Evolutionary conservation across 176 grass and related monocot genomes (phyloP).

Genomic region (Leersia perrieri): DNA sequence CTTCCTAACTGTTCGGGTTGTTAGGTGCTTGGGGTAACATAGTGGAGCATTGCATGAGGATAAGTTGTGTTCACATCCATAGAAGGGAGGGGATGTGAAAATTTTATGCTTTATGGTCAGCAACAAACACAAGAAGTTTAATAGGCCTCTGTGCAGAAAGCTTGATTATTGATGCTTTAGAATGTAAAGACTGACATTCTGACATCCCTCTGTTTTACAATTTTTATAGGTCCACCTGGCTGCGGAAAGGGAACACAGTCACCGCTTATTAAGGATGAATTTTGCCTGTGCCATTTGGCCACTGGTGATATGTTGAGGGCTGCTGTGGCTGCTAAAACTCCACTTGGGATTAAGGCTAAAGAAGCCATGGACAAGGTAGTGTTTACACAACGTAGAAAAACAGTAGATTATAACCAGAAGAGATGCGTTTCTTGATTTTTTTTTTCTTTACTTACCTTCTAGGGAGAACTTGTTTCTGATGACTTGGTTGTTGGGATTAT

Average conservation of each 20-base stretch:
- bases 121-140: not conserved
- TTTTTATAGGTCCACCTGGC: constrained; percentile 79
- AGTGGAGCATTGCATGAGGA: not conserved
- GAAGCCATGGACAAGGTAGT: constrained; percentile 87
- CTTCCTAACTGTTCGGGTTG: not conserved
- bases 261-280: constrained; percentile 89
- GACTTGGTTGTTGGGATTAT: constrained; percentile 96
- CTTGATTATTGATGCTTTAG: not conserved
- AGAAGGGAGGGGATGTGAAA: not conserved
- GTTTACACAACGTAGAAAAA: constrained; percentile 1
- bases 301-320: constrained; percentile 98
- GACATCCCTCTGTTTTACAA: not conserved
- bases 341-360: constrained; percentile 92
- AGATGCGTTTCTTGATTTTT: constrained; percentile 6
- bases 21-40: not conserved
- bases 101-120: not conserved
- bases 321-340: constrained; percentile 88
- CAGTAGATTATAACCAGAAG: constrained; percentile 1
- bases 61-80: not conserved
- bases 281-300: constrained; percentile 93
- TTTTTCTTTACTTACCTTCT: constrained; percentile 31
- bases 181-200: not conserved
- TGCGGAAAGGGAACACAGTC: constrained; percentile 97
- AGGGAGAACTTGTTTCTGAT: constrained; percentile 97
- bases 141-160: not conserved